These are phyloP conservation scores for Candida anglica DNA, from an alignment of 805 yeast genomes.

Conservation along the genomic window DNA sequence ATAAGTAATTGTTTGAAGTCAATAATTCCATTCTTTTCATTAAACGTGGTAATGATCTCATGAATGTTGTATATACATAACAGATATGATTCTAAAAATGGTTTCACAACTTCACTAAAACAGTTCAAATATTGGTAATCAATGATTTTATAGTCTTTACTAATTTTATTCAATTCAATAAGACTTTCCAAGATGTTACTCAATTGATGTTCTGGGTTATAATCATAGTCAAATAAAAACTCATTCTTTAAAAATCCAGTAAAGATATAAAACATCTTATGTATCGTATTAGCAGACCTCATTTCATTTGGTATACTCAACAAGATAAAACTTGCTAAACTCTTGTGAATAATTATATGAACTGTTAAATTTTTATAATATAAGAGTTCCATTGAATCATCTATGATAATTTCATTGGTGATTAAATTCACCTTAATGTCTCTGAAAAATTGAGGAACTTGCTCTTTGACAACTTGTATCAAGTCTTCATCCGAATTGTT, in stretches of 20 bases:
- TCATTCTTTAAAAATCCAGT: slow-evolving; percentile 39
- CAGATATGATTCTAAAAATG: slow-evolving; percentile 31
- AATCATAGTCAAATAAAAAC: slow-evolving; percentile 39
- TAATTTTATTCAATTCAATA: slow-evolving; percentile 10
- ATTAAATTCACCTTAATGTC: slow-evolving; percentile 18
- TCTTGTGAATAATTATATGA: slow-evolving; percentile 50
- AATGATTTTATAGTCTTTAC: slow-evolving; percentile 13
- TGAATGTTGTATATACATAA: slow-evolving; percentile 21
- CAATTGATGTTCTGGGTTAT: slow-evolving; percentile 24
- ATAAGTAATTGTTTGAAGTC: slow-evolving; percentile 19
- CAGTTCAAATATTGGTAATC: slow-evolving; percentile 19
- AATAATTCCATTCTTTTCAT: slow-evolving; percentile 6
- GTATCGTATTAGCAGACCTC: slow-evolving; percentile 11
- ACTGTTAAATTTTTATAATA: slow-evolving; percentile 56
- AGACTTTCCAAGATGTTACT: slow-evolving; percentile 24
- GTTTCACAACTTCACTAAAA: slow-evolving; percentile 26
- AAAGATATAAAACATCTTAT: slow-evolving; percentile 27
- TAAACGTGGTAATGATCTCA: slow-evolving; percentile 7
- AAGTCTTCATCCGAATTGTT: slow-evolving; percentile 18
- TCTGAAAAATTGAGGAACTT: slow-evolving; percentile 24
- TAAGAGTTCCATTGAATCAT: slow-evolving; percentile 50
- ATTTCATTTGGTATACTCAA: slow-evolving; percentile 7
- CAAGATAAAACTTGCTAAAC: slow-evolving; percentile 40
- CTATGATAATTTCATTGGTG: slow-evolving; percentile 25
- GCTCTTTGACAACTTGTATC: slow-evolving; percentile 17